A percentile compares a stretch with the other conserved stretches of the same genome.
These are phyloP conservation scores for Erucastrum elatum DNA, from an alignment of 345 rosid genomes.

Conservation along the genomic window DNA sequence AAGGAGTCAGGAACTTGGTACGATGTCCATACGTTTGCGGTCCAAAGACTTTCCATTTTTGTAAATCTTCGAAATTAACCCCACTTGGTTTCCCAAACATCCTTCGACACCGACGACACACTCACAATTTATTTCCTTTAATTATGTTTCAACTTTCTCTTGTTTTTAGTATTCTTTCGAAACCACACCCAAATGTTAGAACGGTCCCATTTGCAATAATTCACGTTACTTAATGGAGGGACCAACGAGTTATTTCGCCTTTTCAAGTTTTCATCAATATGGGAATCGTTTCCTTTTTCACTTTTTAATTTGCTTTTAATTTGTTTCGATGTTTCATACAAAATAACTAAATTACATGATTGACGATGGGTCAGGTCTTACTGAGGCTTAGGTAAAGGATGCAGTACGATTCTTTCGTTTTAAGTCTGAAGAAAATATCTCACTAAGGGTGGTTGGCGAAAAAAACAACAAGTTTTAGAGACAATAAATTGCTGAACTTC, in stretches of 20 bases:
- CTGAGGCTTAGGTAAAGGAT: constrained; percentile 24
- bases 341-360: constrained; percentile 1
- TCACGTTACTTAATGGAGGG: constrained; percentile 40
- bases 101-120: constrained; percentile 40
- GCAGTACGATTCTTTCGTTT: constrained; percentile 25
- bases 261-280: constrained; percentile 35
- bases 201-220: constrained; percentile 43
- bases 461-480: neutral
- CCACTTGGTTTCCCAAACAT: constrained; percentile 43
- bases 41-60: constrained; percentile 41
- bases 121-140: constrained; percentile 25
- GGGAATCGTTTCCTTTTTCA: constrained; percentile 26
- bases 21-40: constrained; percentile 46
- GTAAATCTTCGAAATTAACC: constrained; percentile 40
- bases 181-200: constrained; percentile 31
- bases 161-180: constrained; percentile 11
- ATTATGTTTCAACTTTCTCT: neutral
- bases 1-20: constrained; percentile 43
- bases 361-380: constrained; percentile 34
- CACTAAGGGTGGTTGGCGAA: neutral
- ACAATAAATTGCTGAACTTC: neutral
- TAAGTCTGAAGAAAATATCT: constrained; percentile 7
- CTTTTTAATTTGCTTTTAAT: constrained; percentile 24
- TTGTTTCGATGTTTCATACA: constrained; percentile 40
- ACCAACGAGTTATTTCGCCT: constrained; percentile 36